Evolutionary conservation across 1,284 basidiomycete genomes (phyloP).

Genomic region (Trametes sp.): DNA sequence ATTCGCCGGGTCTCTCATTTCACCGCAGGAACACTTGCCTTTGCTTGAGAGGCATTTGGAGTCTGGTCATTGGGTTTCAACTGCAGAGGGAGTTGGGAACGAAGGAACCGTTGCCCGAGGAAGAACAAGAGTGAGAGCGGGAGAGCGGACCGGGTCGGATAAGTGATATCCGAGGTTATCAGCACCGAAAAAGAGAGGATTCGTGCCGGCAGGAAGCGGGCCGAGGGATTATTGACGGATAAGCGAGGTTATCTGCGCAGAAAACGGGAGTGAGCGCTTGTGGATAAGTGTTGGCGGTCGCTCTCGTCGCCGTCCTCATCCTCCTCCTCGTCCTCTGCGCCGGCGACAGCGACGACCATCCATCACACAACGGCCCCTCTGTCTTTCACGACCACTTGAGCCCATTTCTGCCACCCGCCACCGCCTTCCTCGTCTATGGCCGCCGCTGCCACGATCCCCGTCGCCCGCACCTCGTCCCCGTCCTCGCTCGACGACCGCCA

Average conservation of each 20-base stretch:
- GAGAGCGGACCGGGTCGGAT: background rate
- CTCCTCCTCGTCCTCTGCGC: background rate
- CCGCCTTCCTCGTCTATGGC: slow-evolving; percentile 22
- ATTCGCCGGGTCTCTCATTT: background rate
- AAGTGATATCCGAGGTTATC: background rate
- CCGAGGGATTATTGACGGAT: background rate
- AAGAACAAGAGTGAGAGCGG: background rate
- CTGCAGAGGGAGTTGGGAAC: background rate
- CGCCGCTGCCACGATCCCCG: slow-evolving; percentile 30
- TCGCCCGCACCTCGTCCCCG: slow-evolving; percentile 37
- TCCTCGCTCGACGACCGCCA: slow-evolving; percentile 33
- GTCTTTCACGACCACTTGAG: background rate
- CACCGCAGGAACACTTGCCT: no score
- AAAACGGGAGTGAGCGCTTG: background rate
- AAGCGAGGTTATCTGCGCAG: background rate
- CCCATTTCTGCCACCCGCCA: no score
- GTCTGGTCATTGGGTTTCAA: no score
- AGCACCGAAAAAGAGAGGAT: no score
- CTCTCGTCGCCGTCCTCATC: background rate
- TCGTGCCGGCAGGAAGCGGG: no score
- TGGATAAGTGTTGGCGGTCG: background rate
- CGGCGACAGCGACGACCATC: background rate
- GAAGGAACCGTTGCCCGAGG: background rate
- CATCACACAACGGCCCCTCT: background rate
- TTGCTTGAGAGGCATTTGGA: no score